Evolutionary conservation across 306 rosid species (phyloP), one percentile per base, ranked within the genome.

Genomic region (Sphenostylis stenocarpa): DNA sequence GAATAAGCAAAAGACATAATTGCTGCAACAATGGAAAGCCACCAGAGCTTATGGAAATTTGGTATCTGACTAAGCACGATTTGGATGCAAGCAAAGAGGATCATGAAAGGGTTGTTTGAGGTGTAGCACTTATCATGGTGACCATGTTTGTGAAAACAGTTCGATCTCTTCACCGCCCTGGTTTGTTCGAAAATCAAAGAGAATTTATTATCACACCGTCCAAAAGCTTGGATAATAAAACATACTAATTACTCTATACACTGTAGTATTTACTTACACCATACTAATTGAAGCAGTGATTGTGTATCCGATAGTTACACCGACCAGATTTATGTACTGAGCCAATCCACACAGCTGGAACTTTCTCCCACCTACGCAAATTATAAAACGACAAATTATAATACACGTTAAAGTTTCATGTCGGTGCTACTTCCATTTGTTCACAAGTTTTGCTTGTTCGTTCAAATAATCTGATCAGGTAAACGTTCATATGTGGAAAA

Each of bases 1-100:
- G 99, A 87, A 48, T 96, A 96, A 36, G 99, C 89, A 45, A 96
- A 96, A 47, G 99, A 96, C 99, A 95, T 95, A 20, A 95, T n/a
- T 11, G 99, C 99, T n/a, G 99, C 99, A 13, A 95, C 77, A 44
- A 95, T 91, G 5, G 99, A 95, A 60, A 95, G 98, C 92, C 92
- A 95, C 0, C 97, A 92, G 68, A 95, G 97, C 82, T 95, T 91
- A 38, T 85, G 88, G 56, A 95, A 92, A 83, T 95, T 87, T 0
- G 90, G 98, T 39, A 95, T 92, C 73, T 95, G 99, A 72, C 97
- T 88, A 1, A 95, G 96, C 0, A 95, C 45, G 6, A 92, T 56
- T 76, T 95, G 98, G 51, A 95, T 84, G 86, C 87, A 72, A 0
- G 93, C 97, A 76, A 89, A 95, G 53, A 89, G 56, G 5, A 91